These are phyloP conservation scores for Backusella circina DNA, from an alignment of 192 early-diverging fungal genomes.

Conservation along the genomic window DNA sequence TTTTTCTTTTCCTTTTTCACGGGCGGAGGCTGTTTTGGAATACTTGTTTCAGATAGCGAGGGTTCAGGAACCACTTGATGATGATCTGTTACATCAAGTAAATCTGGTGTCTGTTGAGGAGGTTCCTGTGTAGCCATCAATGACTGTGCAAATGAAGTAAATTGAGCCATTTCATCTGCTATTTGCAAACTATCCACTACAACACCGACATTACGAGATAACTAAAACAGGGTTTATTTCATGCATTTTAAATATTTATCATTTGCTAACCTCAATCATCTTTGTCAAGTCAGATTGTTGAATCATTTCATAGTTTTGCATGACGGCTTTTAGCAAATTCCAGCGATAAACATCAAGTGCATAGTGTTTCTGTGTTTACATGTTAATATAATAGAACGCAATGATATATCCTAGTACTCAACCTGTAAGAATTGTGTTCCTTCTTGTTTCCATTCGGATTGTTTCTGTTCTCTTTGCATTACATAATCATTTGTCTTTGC, in stretches of 20 bases:
- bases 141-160: background rate
- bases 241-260: background rate
- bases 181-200: slow-evolving; percentile 1
- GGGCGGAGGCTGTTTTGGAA: background rate
- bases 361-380: slow-evolving; percentile 11
- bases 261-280: slow-evolving; percentile 16
- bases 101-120: background rate
- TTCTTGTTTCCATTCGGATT: slow-evolving; percentile 2
- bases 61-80: background rate
- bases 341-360: slow-evolving; percentile 25
- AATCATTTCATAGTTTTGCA: slow-evolving; percentile 19
- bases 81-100: background rate
- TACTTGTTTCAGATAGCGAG: slow-evolving; percentile 6
- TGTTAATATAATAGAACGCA: no score
- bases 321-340: slow-evolving; percentile 5
- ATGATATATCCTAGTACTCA: background rate
- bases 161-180: slow-evolving; percentile 5
- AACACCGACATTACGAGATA: background rate
- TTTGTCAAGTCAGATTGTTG: slow-evolving; percentile 28
- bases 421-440: slow-evolving; percentile 15
- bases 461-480: slow-evolving; percentile 9
- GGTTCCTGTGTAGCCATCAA: background rate
- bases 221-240: background rate
- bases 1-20: slow-evolving; percentile 7
- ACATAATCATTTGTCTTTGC: background rate